Conservation (phyloP, 257 asterid genomes). For the Solanum etuberosum region DNA sequence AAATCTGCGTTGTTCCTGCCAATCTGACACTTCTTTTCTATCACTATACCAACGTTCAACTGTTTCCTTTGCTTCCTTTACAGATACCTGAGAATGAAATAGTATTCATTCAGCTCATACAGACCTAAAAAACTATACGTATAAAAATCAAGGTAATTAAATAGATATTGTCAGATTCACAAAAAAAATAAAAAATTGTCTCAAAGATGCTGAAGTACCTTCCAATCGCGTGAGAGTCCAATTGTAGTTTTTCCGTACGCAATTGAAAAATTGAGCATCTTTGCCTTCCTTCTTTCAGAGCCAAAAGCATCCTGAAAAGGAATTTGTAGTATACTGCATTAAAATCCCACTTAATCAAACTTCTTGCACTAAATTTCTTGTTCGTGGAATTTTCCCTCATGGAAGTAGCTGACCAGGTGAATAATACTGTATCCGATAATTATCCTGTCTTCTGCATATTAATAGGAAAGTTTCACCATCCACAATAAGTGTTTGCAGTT, state of each 20-base stretch:
- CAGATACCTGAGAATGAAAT: constrained; percentile 59
- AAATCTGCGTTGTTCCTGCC: constrained; percentile 75
- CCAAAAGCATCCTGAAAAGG: constrained; percentile 77
- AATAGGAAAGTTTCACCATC: background rate
- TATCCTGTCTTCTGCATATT: background rate
- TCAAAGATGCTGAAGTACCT: constrained; percentile 28
- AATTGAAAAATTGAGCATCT: constrained; percentile 98
- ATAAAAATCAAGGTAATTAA: background rate
- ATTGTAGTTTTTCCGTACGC: constrained; percentile 86
- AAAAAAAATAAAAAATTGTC: background rate
- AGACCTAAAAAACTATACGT: background rate
- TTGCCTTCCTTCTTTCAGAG: constrained; percentile 95
- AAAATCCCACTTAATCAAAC: background rate
- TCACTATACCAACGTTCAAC: constrained; percentile 94
- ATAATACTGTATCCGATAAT: background rate
- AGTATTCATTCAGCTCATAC: constrained; percentile 1
- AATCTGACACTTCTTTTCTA: constrained; percentile 70
- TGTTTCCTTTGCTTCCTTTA: constrained; percentile 85
- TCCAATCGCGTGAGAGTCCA: constrained; percentile 97
- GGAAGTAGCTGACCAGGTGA: background rate
- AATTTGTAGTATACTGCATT: background rate
- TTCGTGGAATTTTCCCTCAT: background rate
- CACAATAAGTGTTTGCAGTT: background rate
- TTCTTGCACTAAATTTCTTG: background rate
- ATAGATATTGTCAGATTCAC: background rate